Evolutionary conservation across 768 basidiomycete genomes (phyloP), one percentile per base, ranked within the genome.

Genomic region (Cystofilobasidium macerans): DNA sequence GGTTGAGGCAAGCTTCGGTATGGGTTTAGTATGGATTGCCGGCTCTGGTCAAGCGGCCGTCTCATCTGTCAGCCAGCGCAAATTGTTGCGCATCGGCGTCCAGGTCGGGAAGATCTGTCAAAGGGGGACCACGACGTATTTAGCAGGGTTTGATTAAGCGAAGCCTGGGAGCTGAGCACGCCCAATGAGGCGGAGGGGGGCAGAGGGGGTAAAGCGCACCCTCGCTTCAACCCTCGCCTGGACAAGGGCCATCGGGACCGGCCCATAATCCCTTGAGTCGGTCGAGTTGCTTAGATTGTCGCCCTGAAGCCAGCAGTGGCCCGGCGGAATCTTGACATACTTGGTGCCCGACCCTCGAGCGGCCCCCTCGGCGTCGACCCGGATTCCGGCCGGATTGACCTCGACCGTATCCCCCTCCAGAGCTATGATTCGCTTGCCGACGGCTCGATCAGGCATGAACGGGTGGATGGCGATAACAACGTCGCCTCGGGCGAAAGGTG

Each of bases 261-360:
- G 94, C 0, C 94, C 95, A 77, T 95, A 95, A n/a, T 79, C 77
- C 64, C 94, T 81, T 14, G 94, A 97, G 78, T 99, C 94, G 18
- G 84, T 83, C 40, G 91, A 92, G 70, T 79, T 80, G 30, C 82
- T 79, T 48, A 86, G 79, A 72, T 98, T 99, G 77, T 99, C 94
- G 28, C 94, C 95, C 58, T 79, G 82, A 35, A 94, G 79, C 94
- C 94, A 97, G 28, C 94, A 75, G 74, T 94, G 87, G 3, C 91
- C 89, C 71, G 82, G 82, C 0, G 94, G 94, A 13, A 97, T 77
- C 32, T 84, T 73, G 20, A 93, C 81, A 71, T 62, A 74, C 48
- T 90, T 88, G 68, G 86, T 22, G 22, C 38, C 58, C 9, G 7
- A 12, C 33, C 40, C 57, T 40, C 28, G 42, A 22, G 38, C 33